phyloP scores from a whole-genome alignment of 176 grass and related monocot species.

The Oryza meyeriana region DNA sequence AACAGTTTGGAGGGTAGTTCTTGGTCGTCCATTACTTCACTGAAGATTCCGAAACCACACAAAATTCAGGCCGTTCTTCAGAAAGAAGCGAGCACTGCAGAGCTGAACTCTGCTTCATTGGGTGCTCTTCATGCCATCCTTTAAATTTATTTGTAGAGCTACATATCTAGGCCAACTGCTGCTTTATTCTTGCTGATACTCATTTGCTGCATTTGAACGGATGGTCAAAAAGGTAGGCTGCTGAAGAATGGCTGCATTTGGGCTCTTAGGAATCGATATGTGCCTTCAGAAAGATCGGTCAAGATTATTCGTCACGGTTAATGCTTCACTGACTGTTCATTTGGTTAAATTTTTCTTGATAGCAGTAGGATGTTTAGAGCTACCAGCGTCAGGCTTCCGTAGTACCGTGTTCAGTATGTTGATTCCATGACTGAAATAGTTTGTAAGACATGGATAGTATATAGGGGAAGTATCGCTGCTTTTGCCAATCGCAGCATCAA shows the following conservation, averaged over 20 bases:
- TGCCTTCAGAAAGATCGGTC: background rate
- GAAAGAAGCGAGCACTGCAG: background rate
- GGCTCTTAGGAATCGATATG: conserved; percentile 7
- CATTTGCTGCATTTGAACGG: conserved; percentile 10
- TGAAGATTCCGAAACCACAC: conserved; percentile 13
- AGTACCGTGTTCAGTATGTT: background rate
- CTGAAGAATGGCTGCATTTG: conserved; percentile 17
- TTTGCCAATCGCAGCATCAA: conserved; percentile 3
- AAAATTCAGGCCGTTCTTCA: background rate
- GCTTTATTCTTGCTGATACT: conserved; percentile 27
- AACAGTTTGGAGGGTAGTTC: conserved; percentile 27
- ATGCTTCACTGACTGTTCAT: background rate
- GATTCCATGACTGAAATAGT: background rate
- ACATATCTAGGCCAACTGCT: conserved; percentile 22
- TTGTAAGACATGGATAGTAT: background rate
- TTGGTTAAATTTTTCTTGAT: conserved; percentile 1
- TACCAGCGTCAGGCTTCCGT: background rate
- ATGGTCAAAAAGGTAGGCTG: conserved; percentile 32
- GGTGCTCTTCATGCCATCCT: conserved; percentile 3
- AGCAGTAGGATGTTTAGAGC: background rate
- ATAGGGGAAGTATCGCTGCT: background rate
- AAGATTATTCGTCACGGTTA: background rate
- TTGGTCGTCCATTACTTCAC: conserved; percentile 15
- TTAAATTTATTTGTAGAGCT: conserved; percentile 10
- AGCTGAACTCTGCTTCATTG: conserved; percentile 22